A percentile compares a stretch with the other conserved stretches of the same genome.
Conservation (phyloP, 768 basidiomycete species). For the Termitomyces sp. region DNA sequence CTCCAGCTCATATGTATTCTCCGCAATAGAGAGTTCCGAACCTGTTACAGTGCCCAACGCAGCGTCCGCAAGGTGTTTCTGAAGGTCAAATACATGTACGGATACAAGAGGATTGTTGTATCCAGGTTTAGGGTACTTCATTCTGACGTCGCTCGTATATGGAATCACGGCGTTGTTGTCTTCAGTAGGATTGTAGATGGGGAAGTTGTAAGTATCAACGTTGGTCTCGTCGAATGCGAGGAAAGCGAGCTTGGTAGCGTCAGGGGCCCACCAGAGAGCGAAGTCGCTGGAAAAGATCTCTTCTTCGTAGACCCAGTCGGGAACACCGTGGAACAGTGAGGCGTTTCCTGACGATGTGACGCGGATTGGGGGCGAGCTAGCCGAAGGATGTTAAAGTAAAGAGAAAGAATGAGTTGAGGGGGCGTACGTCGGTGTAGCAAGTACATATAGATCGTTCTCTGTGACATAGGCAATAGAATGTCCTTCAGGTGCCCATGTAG, state of each 20-base stretch:
- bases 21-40: slow-evolving; percentile 28
- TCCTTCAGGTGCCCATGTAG: slow-evolving; percentile 83
- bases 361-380: slow-evolving; percentile 51
- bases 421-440: slow-evolving; percentile 62
- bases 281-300: slow-evolving; percentile 74
- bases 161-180: slow-evolving; percentile 70
- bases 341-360: slow-evolving; percentile 80
- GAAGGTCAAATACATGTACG: slow-evolving; percentile 80
- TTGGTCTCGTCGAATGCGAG: slow-evolving; percentile 84
- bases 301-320: slow-evolving; percentile 98
- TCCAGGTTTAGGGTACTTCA: slow-evolving; percentile 87
- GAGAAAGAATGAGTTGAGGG: slow-evolving; percentile 1
- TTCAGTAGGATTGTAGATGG: slow-evolving; percentile 86
- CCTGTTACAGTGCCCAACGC: slow-evolving; percentile 18
- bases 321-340: slow-evolving; percentile 89
- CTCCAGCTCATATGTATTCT: slow-evolving; percentile 52
- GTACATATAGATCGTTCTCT: slow-evolving; percentile 85
- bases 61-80: slow-evolving; percentile 40
- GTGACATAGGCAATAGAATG: slow-evolving; percentile 85
- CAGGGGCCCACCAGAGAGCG: slow-evolving; percentile 92
- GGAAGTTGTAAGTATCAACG: slow-evolving; percentile 84
- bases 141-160: slow-evolving; percentile 71
- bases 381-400: slow-evolving; percentile 19
- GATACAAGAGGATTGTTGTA: slow-evolving; percentile 86
- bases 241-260: slow-evolving; percentile 74